These are phyloP conservation scores for Hippophae tibetana DNA, from an alignment of 306 rosid genomes.

Conservation along the genomic window DNA sequence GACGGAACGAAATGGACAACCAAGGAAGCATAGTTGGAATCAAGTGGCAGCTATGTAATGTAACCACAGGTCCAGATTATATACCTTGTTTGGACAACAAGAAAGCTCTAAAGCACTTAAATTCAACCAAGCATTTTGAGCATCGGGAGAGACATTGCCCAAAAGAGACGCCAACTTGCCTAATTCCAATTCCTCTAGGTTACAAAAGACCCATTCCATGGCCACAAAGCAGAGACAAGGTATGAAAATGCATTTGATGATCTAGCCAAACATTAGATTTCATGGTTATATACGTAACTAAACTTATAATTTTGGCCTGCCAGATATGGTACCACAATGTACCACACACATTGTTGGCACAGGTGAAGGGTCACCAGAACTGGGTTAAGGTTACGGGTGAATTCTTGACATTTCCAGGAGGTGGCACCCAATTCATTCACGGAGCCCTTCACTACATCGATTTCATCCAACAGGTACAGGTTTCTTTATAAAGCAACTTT, in stretches of 20 bases:
- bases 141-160: conserved; percentile 94
- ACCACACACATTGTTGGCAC: conserved; percentile 60
- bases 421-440: conserved; percentile 88
- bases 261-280: background rate
- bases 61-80: conserved; percentile 57
- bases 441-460: conserved; percentile 92
- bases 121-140: conserved; percentile 47
- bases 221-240: conserved; percentile 87
- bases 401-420: conserved; percentile 84
- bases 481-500: background rate
- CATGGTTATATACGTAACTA: background rate
- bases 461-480: conserved; percentile 54
- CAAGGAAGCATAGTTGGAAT: conserved; percentile 22
- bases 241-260: conserved; percentile 8
- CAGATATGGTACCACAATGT: conserved; percentile 85
- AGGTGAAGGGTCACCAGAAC: conserved; percentile 93
- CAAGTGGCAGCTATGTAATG: conserved; percentile 62
- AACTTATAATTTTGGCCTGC: conserved; percentile 2
- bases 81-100: conserved; percentile 91
- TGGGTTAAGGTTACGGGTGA: conserved; percentile 92
- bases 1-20: conserved; percentile 39
- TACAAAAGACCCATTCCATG: conserved; percentile 52
- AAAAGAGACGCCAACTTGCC: conserved; percentile 67
- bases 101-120: conserved; percentile 47
- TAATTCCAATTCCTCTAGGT: conserved; percentile 52